A percentile compares a stretch with the other conserved stretches of the same genome.
phyloP scores from a whole-genome alignment of 345 rosid species.

The Kernera saxatilis region DNA sequence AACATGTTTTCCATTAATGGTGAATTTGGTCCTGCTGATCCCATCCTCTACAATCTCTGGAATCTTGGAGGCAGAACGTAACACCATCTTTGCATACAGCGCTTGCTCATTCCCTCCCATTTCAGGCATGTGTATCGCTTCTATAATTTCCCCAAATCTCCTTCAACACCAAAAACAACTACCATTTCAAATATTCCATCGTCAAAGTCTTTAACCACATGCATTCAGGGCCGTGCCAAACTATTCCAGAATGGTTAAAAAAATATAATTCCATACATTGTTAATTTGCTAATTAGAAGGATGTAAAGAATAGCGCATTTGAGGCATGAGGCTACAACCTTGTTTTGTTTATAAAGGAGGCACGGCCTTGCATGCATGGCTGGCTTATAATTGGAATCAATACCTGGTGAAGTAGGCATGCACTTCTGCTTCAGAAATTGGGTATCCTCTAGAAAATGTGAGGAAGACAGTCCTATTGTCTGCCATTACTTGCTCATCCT shows the following conservation, averaged over 20 bases:
- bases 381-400: background rate
- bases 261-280: too few relatives aligned
- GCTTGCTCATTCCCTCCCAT: slow-evolving; percentile 37
- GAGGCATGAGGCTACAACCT: too few relatives aligned
- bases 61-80: slow-evolving; percentile 23
- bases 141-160: slow-evolving; percentile 49
- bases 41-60: slow-evolving; percentile 30
- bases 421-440: slow-evolving; percentile 50
- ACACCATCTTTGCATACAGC: slow-evolving; percentile 49
- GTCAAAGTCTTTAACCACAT: background rate
- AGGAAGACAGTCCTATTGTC: slow-evolving; percentile 62
- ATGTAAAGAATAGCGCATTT: too few relatives aligned
- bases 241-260: too few relatives aligned
- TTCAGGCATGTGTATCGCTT: slow-evolving; percentile 51
- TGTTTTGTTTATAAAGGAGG: background rate
- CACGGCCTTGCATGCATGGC: background rate
- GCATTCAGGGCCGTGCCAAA: background rate
- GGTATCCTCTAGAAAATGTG: slow-evolving; percentile 75
- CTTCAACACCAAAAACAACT: slow-evolving; percentile 26
- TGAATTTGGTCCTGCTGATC: slow-evolving; percentile 41
- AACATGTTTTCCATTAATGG: slow-evolving; percentile 71
- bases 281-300: too few relatives aligned
- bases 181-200: background rate
- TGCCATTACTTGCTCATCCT: background rate
- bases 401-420: slow-evolving; percentile 51